Evolutionary conservation across 2,329 filamentous ascomycete species (phyloP).

Genomic region (Xylariaceae sp.): DNA sequence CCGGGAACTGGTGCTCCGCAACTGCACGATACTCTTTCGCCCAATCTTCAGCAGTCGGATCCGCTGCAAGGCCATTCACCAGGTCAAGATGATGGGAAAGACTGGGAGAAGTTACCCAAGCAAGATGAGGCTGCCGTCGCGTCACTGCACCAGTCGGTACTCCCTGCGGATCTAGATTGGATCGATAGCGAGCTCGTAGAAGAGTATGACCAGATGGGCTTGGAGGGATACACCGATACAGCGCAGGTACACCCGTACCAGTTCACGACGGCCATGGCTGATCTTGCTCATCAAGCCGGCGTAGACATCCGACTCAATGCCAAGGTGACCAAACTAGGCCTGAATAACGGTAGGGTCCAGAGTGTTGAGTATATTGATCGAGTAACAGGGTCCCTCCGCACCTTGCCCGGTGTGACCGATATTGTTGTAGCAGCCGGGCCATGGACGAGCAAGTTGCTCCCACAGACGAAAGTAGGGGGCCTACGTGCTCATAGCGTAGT

Average conservation of each 20-base stretch:
- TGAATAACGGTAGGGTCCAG: constrained; percentile 50
- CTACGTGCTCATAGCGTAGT: constrained; percentile 62
- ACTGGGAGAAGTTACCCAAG: constrained; percentile 59
- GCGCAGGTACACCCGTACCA: constrained; percentile 90
- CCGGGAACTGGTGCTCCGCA: background rate
- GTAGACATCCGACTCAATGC: constrained; percentile 62
- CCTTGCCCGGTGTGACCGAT: constrained; percentile 45
- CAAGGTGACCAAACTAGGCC: constrained; percentile 58
- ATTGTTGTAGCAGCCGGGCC: constrained; percentile 54
- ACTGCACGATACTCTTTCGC: background rate
- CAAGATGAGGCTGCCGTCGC: constrained; percentile 45
- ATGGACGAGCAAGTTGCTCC: constrained; percentile 58
- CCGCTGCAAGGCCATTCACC: constrained; percentile 19
- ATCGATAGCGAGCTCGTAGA: constrained; percentile 61
- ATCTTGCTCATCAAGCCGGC: constrained; percentile 65
- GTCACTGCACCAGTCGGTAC: constrained; percentile 49
- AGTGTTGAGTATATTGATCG: constrained; percentile 57
- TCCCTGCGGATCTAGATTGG: constrained; percentile 83
- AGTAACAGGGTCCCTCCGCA: constrained; percentile 32
- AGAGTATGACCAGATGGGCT: constrained; percentile 77
- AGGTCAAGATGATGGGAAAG: constrained; percentile 34
- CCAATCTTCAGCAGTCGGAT: constrained; percentile 3
- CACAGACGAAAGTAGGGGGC: constrained; percentile 52
- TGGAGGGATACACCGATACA: constrained; percentile 63
- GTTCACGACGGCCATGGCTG: constrained; percentile 81